Evolutionary conservation across 2,329 filamentous ascomycete species (phyloP), one percentile per base, ranked within the genome.

Genomic region (Coniochaeta sp.): DNA sequence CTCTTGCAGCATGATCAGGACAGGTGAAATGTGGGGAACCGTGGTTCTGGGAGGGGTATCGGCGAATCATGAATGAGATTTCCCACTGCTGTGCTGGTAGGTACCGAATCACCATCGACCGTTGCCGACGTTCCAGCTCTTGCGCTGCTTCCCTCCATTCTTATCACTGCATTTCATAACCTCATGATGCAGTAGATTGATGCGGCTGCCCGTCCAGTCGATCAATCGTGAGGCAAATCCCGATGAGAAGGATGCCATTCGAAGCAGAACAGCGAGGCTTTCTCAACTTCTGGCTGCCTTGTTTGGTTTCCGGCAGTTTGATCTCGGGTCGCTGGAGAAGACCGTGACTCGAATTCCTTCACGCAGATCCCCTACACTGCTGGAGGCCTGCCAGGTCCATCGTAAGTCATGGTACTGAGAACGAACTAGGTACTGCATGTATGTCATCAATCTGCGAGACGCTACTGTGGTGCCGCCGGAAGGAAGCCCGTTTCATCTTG

Each of bases 181-280:
- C 47, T 52, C 47, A 52, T 52, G 47, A 52, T 28, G 47, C 47
- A 52, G 47, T 12, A 52, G 47, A 52, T 52, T 52, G 47, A 52
- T 24, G 47, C 47, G 47, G 47, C 47, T 52, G 47, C 47, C 47
- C 47, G 47, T 31, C 47, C 47, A 52, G 2, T 52, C 47, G 47
- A 52, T 52, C 26, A 52, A 52, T 52, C 47, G 17, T 31, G 26
- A 52, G 47, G 47, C 47, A 52, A 52, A 26, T 36, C 6, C n/a
- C 5, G 47, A n/a, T 17, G 22, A n/a, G 31, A 12, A 14, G 47
- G 1, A 52, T 52, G 47, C 7, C 14, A 17, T 52, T 17, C 24
- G 47, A 52, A 31, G 47, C 47, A 26, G 47, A 52, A 31, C 24
- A 17, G 47, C 47, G 19, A 52, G 47, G 47, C 47, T 52, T 52